phyloP scores from a whole-genome alignment of 1,139 yeast genomes.

The Geotrichum klebahnii region DNA sequence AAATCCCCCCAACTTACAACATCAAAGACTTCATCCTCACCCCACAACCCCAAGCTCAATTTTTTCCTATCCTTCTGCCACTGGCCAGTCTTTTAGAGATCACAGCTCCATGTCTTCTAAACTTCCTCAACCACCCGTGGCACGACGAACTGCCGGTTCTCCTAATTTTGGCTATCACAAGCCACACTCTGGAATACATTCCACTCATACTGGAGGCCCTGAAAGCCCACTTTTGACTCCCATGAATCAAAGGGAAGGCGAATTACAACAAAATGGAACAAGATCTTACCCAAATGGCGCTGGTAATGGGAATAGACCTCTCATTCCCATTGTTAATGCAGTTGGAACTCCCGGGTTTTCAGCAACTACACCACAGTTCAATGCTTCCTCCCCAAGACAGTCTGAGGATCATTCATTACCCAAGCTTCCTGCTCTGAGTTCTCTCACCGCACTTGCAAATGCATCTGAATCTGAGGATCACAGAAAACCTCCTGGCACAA shows the following conservation, averaged over 20 bases:
- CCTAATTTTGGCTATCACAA: slow-evolving; percentile 8
- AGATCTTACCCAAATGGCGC: background rate
- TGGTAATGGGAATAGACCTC: slow-evolving; percentile 2
- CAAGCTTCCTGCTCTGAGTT: slow-evolving; percentile 19
- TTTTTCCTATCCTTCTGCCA: slow-evolving; percentile 13
- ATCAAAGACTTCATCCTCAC: slow-evolving; percentile 9
- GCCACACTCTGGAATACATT: too few relatives aligned
- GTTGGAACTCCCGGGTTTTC: slow-evolving; percentile 12
- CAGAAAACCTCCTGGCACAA: background rate
- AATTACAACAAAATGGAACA: background rate
- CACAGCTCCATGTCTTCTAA: slow-evolving; percentile 1
- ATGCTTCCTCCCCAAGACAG: slow-evolving; percentile 13
- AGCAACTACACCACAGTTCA: slow-evolving; percentile 19
- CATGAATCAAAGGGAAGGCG: background rate
- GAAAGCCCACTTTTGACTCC: background rate
- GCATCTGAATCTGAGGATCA: slow-evolving; percentile 19
- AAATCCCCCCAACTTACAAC: slow-evolving; percentile 18
- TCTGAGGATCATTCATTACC: slow-evolving; percentile 13
- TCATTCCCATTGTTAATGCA: background rate
- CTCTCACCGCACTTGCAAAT: slow-evolving; percentile 22
- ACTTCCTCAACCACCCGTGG: background rate
- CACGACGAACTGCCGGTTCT: background rate
- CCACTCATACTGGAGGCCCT: background rate
- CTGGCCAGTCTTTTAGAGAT: too few relatives aligned
- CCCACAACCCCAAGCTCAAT: slow-evolving; percentile 20